A percentile compares a stretch with the other conserved stretches of the same genome.
These are phyloP conservation scores for Pterulicium gracile DNA, from an alignment of 1,284 basidiomycete species.

Conservation along the genomic window DNA sequence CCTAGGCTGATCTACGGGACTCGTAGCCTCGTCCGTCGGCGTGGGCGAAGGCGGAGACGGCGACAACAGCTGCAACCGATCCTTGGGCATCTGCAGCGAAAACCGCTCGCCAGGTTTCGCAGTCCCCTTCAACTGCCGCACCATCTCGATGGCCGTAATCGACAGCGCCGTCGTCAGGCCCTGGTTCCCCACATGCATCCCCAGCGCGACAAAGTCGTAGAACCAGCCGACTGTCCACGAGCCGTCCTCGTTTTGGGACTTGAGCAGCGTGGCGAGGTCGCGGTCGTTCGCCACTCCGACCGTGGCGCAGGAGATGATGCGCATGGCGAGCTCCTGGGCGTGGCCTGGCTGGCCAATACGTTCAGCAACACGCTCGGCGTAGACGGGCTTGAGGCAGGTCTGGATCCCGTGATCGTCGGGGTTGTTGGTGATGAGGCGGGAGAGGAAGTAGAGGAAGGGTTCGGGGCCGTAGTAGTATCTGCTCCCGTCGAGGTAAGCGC, in stretches of 20 bases:
- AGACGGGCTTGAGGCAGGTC: background rate
- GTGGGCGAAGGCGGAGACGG: background rate
- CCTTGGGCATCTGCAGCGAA: background rate
- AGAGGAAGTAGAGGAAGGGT: slow-evolving; percentile 42
- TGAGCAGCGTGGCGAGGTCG: slow-evolving; percentile 30
- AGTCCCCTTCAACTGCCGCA: background rate
- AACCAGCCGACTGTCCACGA: slow-evolving; percentile 38
- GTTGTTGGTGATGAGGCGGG: slow-evolving; percentile 26
- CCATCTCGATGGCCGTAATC: slow-evolving; percentile 12
- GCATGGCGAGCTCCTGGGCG: slow-evolving; percentile 25
- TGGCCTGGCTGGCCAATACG: slow-evolving; percentile 1
- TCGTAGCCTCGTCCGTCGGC: background rate
- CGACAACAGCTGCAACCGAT: background rate
- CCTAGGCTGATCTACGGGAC: background rate
- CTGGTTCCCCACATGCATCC: slow-evolving; percentile 33
- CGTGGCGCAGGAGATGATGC: slow-evolving; percentile 29
- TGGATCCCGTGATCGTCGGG: slow-evolving; percentile 1
- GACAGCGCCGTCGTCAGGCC: slow-evolving; percentile 31
- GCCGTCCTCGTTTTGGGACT: slow-evolving; percentile 37
- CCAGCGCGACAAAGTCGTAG: slow-evolving; percentile 36
- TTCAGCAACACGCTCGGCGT: background rate
- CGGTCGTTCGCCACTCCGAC: slow-evolving; percentile 30
- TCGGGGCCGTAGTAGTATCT: slow-evolving; percentile 45
- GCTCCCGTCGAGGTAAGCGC: slow-evolving; percentile 44
- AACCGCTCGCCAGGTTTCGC: background rate